Evolutionary conservation across 495 filamentous ascomycete species (phyloP).

Genomic region (Xylaria castorea): DNA sequence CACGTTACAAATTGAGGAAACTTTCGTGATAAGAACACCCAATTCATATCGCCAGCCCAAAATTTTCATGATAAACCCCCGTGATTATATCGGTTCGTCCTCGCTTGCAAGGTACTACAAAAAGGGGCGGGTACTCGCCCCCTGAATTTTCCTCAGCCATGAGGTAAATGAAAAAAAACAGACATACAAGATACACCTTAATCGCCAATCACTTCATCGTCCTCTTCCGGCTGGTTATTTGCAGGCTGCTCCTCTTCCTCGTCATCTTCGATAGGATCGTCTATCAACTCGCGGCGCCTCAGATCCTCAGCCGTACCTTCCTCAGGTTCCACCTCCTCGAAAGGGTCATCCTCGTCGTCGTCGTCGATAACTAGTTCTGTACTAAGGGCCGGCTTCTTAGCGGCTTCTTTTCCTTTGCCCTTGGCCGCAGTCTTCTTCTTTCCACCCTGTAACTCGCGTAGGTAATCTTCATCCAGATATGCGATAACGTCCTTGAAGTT

Average conservation of each 20-base stretch:
- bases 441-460: conserved; percentile 42
- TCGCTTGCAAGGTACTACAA: neutral
- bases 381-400: conserved; percentile 50
- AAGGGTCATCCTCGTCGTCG: conserved; percentile 56
- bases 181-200: conserved; percentile 43
- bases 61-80: conserved; percentile 6
- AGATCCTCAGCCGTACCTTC: conserved; percentile 67
- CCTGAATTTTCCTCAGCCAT: neutral
- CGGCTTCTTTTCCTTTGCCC: conserved; percentile 57
- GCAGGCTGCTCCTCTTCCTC: conserved; percentile 50
- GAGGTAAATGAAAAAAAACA: conserved; percentile 10
- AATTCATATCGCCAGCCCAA: neutral
- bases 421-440: conserved; percentile 53
- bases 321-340: conserved; percentile 58
- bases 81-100: neutral
- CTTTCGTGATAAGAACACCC: neutral
- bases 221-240: conserved; percentile 55
- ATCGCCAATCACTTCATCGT: conserved; percentile 76
- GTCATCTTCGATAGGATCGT: conserved; percentile 58
- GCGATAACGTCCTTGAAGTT: conserved; percentile 81
- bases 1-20: neutral
- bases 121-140: neutral
- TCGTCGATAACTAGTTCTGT: conserved; percentile 56
- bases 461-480: conserved; percentile 69
- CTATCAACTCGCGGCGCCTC: conserved; percentile 63